Base-by-base conservation (phyloP, 1,284 basidiomycete species). In the Malassezia sp. region DNA sequence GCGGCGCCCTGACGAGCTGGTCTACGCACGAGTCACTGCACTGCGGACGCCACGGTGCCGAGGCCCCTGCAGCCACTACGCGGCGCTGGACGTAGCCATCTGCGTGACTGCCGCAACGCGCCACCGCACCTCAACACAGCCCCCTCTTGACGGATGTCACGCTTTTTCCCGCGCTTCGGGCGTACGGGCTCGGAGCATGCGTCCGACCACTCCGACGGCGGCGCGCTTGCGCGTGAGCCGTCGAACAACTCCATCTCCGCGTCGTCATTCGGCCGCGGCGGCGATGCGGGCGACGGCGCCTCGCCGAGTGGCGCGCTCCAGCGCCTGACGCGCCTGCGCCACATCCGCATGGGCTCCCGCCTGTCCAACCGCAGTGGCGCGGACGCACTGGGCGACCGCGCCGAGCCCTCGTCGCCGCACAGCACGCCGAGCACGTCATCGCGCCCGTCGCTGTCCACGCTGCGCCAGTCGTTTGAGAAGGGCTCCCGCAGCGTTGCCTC, bases 401-500 rank as follows among this genome's bases (percentile, higher is more conserved):
- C n/a, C n/a, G n/a, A n/a, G 23, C 35, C 35, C 23, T 37, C 35
- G 35, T 18, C 37, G n/a, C 12, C 37, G 17, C 27, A 26, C n/a
- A n/a, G n/a, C n/a, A n/a, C n/a, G n/a, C 38, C 24, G 30, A 27
- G 8, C 24, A 30, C 22, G 28, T 18, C 38, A 40, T 26, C 38
- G 10, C 31, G 40, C 11, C n/a, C 32, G 22, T 48, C 45, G 22
- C 31, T 41, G 26, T 33, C 31, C 11, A 26, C 38, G 26, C 27
- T 48, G 27, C 45, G 45, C 20, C 38, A 29, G n/a, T 41, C 45
- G 38, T 33, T 48, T 6, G 45, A 48, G n/a, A 18, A 23, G 14
- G 29, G 31, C 22, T 27, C 18, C 18, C 45, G 38, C 6, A 14
- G 24, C 11, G n/a, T n/a, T n/a, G n/a, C 38, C 0, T 42, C 39